Evolutionary conservation across 2,329 filamentous ascomycete genomes (phyloP), one percentile per base, ranked within the genome.

Genomic region (Ceratocystis eucalypticola): DNA sequence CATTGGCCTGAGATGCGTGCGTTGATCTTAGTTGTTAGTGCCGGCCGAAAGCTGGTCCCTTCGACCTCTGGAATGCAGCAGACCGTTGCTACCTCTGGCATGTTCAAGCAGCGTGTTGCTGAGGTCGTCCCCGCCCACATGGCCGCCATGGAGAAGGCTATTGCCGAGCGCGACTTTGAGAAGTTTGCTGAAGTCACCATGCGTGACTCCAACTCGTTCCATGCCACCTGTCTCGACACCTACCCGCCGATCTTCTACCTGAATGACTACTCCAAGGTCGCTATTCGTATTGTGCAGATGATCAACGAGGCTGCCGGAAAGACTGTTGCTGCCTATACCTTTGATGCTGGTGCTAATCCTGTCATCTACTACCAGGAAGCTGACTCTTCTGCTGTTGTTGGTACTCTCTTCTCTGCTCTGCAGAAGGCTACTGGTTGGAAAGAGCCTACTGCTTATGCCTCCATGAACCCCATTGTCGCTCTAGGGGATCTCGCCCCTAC

Each of bases 231-330:
- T 75, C 80, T 95, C 71, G 94, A 99, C 75, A 97, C 94, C 1
- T 91, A 91, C 77, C 94, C 95, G 57, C 94, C 95, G 20, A 99
- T 99, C 74, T 96, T 96, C 77, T 99, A 99, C 80, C 87, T 99
- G 82, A 99, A 96, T 77, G 94, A 99, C 74, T 87, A 93, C 17
- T 93, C 88, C 22, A 82, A 88, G 46, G 91, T 93, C 1, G 91
- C 93, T 5, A 90, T 99, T 68, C 83, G 90, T 64, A 86, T 91
- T 17, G 92, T 96, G 37, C 91, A 99, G 78, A 83, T 86, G 71
- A 89, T 97, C 78, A 99, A 99, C 74, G 81, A 81, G 65, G 82
- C 82, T 28, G 90, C 88, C 3, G 91, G 90, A 65, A 87, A 85
- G 77, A 86, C 84, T 0, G 82, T 97, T 20, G 91, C 90, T 2